Percentiles rank a stretch among this genome's conserved stretches.
These are phyloP conservation scores for Crithidia mellificae DNA, from an alignment of 208 protist genomes.

Conservation along the genomic window DNA sequence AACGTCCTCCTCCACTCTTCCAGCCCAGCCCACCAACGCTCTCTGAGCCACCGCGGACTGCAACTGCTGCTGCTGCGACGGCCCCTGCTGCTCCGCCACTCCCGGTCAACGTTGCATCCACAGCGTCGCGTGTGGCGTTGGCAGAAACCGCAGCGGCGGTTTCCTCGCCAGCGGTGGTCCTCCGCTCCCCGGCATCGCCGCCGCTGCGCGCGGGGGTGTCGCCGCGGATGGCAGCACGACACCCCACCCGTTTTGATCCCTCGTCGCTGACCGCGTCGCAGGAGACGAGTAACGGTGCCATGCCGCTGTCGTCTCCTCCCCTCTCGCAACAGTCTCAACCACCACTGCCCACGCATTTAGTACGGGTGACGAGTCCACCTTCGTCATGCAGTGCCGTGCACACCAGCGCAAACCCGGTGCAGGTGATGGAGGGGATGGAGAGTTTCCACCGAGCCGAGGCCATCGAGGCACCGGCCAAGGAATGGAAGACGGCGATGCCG, in stretches of 20 bases:
- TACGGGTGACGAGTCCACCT: background rate
- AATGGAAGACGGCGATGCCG: constrained; percentile 1
- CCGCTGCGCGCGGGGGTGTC: constrained; percentile 59
- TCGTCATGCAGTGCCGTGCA: too few species aligned
- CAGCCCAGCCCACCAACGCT: background rate
- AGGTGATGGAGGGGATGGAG: too few species aligned
- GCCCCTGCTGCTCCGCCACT: background rate
- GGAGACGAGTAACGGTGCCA: constrained; percentile 19
- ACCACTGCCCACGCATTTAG: background rate
- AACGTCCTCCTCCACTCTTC: constrained; percentile 4
- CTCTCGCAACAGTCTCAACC: constrained; percentile 11
- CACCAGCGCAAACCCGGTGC: too few species aligned
- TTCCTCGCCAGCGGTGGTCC: background rate
- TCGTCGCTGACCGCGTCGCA: constrained; percentile 1
- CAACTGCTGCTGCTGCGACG: background rate
- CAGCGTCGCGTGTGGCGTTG: too few species aligned
- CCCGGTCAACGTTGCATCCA: too few species aligned
- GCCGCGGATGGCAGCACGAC: constrained; percentile 42
- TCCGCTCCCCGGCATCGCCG: constrained; percentile 31
- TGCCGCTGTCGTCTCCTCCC: constrained; percentile 1
- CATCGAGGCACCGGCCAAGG: too few species aligned
- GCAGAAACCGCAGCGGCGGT: background rate
- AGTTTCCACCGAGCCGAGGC: too few species aligned
- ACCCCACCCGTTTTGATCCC: constrained; percentile 33
- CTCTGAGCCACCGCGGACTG: too few species aligned